Evolutionary conservation across 192 early-diverging fungal species (phyloP).

Genomic region (Podila epigama): DNA sequence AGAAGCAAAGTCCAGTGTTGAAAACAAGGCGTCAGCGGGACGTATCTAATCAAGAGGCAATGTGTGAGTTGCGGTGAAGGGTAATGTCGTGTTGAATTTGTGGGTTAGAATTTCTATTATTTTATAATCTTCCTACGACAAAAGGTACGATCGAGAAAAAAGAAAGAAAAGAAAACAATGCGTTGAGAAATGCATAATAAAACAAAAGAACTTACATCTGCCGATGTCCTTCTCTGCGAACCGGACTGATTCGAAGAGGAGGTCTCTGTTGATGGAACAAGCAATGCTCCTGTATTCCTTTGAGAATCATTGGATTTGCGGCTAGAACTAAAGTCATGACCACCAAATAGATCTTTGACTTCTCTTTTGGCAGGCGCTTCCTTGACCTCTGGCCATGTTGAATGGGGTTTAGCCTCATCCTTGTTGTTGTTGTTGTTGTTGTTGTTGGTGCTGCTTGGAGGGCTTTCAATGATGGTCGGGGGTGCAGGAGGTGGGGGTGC

Average conservation of each 20-base stretch:
- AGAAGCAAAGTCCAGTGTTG: slow-evolving; percentile 44
- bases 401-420: neutral
- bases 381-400: neutral
- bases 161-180: no score
- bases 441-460: neutral
- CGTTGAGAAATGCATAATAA: no score
- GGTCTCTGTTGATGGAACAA: neutral
- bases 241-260: neutral
- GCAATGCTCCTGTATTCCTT: neutral
- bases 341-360: slow-evolving; percentile 18
- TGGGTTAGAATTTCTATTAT: neutral
- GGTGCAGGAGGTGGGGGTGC: neutral
- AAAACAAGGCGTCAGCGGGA: slow-evolving; percentile 30
- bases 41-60: slow-evolving; percentile 14
- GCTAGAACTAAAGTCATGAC: neutral
- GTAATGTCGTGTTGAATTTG: neutral
- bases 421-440: neutral
- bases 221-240: slow-evolving; percentile 13
- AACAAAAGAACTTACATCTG: slow-evolving; percentile 29
- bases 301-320: neutral
- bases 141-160: no score
- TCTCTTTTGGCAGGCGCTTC: neutral
- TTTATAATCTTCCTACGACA: no score
- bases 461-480: neutral
- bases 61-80: neutral